These are phyloP conservation scores for Xylariaceae sp. DNA, from an alignment of 2,329 filamentous ascomycete species.

Conservation along the genomic window DNA sequence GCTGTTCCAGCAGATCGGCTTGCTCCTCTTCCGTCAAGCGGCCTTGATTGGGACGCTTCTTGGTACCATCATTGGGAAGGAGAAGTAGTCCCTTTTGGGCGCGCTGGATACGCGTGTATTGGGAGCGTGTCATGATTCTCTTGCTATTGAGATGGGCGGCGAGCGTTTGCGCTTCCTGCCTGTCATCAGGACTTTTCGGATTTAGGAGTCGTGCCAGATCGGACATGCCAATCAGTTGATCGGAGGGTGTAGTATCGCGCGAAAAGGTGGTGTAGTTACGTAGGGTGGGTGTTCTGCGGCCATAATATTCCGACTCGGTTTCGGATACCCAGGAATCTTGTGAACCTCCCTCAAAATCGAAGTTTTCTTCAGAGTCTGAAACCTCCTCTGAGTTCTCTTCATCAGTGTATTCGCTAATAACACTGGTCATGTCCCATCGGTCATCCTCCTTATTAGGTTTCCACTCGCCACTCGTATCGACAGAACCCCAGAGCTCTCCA, in stretches of 20 bases:
- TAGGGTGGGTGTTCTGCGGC: conserved; percentile 70
- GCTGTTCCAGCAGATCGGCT: conserved; percentile 54
- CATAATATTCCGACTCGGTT: conserved; percentile 39
- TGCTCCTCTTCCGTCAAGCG: conserved; percentile 52
- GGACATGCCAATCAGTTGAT: conserved; percentile 58
- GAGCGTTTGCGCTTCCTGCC: conserved; percentile 73
- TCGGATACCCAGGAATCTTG: too few species aligned
- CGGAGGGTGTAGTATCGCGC: conserved; percentile 53
- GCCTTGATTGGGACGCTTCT: conserved; percentile 31
- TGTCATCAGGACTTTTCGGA: conserved; percentile 70
- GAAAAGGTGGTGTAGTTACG: conserved; percentile 45
- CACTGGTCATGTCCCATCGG: conserved; percentile 71
- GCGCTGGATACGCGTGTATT: conserved; percentile 63
- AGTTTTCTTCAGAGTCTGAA: too few species aligned
- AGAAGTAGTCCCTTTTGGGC: conserved; percentile 66
- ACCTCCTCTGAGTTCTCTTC: conserved; percentile 42
- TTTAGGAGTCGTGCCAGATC: conserved; percentile 78
- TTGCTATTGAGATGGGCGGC: conserved; percentile 71
- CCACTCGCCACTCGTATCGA: conserved; percentile 78
- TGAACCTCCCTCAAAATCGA: too few species aligned
- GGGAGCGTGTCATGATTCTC: conserved; percentile 73
- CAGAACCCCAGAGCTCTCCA: conserved; percentile 78
- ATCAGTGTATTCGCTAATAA: conserved; percentile 50
- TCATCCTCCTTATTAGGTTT: conserved; percentile 48
- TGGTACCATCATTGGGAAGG: conserved; percentile 40